These are phyloP conservation scores for Colletotrichum acutatum DNA, from an alignment of 2,329 filamentous ascomycete species.

Conservation along the genomic window DNA sequence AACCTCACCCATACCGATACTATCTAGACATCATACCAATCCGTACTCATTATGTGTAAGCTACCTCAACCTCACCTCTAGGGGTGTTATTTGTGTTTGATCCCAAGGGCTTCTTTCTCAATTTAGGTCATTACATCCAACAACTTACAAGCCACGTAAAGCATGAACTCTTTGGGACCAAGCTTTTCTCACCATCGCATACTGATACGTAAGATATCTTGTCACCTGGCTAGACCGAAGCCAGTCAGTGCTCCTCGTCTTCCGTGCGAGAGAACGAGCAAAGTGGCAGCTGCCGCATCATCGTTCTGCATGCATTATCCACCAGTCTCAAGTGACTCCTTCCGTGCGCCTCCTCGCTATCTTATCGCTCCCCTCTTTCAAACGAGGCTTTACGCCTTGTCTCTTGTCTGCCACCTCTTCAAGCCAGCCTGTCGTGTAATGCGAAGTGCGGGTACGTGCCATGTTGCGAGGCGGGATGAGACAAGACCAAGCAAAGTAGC, in stretches of 20 bases:
- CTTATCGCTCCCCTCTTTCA: neutral
- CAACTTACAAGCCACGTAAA: constrained; percentile 3
- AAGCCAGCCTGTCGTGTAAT: neutral
- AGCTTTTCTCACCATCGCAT: neutral
- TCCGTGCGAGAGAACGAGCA: constrained; percentile 19
- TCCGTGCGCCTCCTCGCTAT: neutral
- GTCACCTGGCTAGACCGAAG: constrained; percentile 11
- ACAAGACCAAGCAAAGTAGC: constrained; percentile 1
- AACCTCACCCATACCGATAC: neutral
- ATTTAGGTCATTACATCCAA: neutral
- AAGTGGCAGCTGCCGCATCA: constrained; percentile 14
- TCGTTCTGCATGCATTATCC: neutral
- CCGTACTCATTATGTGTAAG: neutral
- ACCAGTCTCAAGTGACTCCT: neutral
- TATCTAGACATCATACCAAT: neutral
- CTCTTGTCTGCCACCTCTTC: neutral
- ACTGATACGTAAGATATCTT: neutral
- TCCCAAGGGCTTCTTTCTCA: neutral
- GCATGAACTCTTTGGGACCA: neutral
- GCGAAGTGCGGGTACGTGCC: neutral
- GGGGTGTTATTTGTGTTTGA: neutral
- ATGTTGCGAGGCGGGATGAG: constrained; percentile 11
- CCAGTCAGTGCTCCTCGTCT: neutral
- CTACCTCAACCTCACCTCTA: neutral
- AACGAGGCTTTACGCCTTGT: neutral